These are phyloP conservation scores for Sugiyamaella smithiae DNA, from an alignment of 805 yeast species.

Conservation along the genomic window DNA sequence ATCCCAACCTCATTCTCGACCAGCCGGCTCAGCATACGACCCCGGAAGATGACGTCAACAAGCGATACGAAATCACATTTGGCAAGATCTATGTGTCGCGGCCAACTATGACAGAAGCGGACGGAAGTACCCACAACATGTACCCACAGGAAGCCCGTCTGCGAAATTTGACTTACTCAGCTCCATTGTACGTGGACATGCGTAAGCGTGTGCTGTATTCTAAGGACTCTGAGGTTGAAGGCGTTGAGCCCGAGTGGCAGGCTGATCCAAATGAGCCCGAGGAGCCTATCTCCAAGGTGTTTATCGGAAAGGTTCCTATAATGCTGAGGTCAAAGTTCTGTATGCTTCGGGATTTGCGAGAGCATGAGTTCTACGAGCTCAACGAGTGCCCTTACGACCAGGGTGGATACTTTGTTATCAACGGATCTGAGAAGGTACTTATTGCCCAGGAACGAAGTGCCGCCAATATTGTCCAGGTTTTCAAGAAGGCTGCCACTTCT, in stretches of 20 bases:
- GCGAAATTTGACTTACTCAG: slow-evolving; percentile 92
- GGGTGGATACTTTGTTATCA: slow-evolving; percentile 98
- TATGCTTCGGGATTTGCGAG: slow-evolving; percentile 83
- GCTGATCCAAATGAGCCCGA: slow-evolving; percentile 60
- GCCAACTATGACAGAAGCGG: slow-evolving; percentile 98
- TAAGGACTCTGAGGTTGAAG: slow-evolving; percentile 58
- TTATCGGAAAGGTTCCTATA: slow-evolving; percentile 95
- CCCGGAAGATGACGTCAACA: slow-evolving; percentile 83
- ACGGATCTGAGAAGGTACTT: slow-evolving; percentile 96
- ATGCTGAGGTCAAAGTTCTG: slow-evolving; percentile 97
- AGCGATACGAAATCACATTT: slow-evolving; percentile 93
- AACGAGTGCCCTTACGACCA: slow-evolving; percentile 99
- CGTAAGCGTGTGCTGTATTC: slow-evolving; percentile 83
- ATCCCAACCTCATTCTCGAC: slow-evolving; percentile 87
- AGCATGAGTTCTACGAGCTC: slow-evolving; percentile 89
- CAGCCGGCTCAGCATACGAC: slow-evolving; percentile 98
- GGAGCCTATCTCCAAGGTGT: slow-evolving; percentile 73
- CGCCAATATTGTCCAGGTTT: slow-evolving; percentile 97
- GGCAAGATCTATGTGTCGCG: slow-evolving; percentile 95
- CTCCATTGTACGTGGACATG: slow-evolving; percentile 95
- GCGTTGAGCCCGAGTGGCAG: slow-evolving; percentile 47
- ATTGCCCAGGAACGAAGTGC: slow-evolving; percentile 99
- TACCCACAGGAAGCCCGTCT: slow-evolving; percentile 98
- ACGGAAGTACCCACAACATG: slow-evolving; percentile 98
- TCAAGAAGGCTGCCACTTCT: slow-evolving; percentile 95